phyloP scores from a whole-genome alignment of 192 early-diverging fungal genomes.

The Linnemannia exigua region DNA sequence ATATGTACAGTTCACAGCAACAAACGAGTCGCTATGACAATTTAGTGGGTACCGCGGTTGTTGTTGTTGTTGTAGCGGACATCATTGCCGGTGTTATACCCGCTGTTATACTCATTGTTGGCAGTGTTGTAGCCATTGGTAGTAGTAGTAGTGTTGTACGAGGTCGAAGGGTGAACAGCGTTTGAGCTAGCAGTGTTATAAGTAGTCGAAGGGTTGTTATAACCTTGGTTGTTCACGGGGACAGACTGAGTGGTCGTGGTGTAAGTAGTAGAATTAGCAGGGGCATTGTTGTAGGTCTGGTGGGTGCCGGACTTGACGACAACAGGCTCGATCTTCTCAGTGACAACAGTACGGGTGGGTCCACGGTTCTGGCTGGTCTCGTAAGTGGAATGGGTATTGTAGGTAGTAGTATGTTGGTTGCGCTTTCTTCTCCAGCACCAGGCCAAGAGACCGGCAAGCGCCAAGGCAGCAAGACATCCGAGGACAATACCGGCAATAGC shows the following conservation, averaged over 20 bases:
- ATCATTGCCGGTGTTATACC: slow-evolving; percentile 14
- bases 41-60: neutral
- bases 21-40: neutral
- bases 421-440: slow-evolving; percentile 33
- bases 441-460: slow-evolving; percentile 20
- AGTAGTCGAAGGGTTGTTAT: neutral
- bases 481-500: slow-evolving; percentile 33
- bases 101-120: neutral
- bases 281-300: slow-evolving; percentile 7
- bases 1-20: neutral
- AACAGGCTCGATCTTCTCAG: slow-evolving; percentile 28
- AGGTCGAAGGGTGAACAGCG: slow-evolving; percentile 2
- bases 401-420: slow-evolving; percentile 7
- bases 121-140: neutral
- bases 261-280: neutral
- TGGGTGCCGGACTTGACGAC: slow-evolving; percentile 23
- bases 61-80: neutral
- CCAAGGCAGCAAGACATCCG: slow-evolving; percentile 17
- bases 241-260: slow-evolving; percentile 6
- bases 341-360: slow-evolving; percentile 25
- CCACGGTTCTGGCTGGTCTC: slow-evolving; percentile 13
- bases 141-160: slow-evolving; percentile 18
- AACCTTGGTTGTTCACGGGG: neutral
- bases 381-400: slow-evolving; percentile 2
- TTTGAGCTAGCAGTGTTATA: neutral